Percentiles rank a stretch among this genome's conserved stretches.
These are phyloP conservation scores for Pseudogymnoascus sp. DNA, from an alignment of 2,329 filamentous ascomycete genomes.

Conservation along the genomic window DNA sequence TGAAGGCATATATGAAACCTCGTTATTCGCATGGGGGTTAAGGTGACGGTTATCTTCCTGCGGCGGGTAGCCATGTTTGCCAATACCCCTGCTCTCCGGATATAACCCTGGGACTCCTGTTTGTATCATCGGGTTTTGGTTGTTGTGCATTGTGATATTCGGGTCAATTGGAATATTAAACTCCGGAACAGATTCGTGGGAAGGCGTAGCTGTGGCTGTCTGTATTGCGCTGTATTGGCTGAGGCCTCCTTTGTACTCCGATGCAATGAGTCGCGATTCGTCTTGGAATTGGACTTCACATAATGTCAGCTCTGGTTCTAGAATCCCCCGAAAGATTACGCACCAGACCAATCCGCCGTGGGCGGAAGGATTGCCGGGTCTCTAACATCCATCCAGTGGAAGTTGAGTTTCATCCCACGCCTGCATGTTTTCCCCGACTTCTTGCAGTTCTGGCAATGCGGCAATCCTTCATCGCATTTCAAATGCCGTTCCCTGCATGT, in stretches of 20 bases:
- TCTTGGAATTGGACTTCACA: conserved; percentile 69
- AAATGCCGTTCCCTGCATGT: conserved; percentile 85
- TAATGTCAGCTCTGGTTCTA: neutral
- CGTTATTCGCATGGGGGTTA: conserved; percentile 25
- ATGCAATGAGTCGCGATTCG: conserved; percentile 82
- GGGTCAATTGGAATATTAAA: conserved; percentile 18
- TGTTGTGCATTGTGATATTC: conserved; percentile 8
- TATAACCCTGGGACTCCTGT: conserved; percentile 17
- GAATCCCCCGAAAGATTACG: conserved; percentile 8
- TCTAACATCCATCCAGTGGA: conserved; percentile 74
- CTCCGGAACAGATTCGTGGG: conserved; percentile 21
- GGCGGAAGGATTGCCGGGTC: conserved; percentile 53
- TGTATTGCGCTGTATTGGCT: conserved; percentile 48
- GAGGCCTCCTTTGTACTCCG: conserved; percentile 75
- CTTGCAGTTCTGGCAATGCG: conserved; percentile 66
- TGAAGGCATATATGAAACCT: conserved; percentile 30
- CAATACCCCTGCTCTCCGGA: conserved; percentile 18
- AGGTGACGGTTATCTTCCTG: conserved; percentile 24
- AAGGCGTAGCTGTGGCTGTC: conserved; percentile 32
- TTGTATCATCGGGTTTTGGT: conserved; percentile 24
- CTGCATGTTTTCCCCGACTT: conserved; percentile 84
- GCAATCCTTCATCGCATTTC: conserved; percentile 72
- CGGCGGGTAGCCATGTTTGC: conserved; percentile 20
- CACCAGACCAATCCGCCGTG: conserved; percentile 57
- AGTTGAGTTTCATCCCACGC: conserved; percentile 79